Base-by-base conservation (phyloP, 805 yeast genomes). In the Metschnikowia amazonensis region DNA sequence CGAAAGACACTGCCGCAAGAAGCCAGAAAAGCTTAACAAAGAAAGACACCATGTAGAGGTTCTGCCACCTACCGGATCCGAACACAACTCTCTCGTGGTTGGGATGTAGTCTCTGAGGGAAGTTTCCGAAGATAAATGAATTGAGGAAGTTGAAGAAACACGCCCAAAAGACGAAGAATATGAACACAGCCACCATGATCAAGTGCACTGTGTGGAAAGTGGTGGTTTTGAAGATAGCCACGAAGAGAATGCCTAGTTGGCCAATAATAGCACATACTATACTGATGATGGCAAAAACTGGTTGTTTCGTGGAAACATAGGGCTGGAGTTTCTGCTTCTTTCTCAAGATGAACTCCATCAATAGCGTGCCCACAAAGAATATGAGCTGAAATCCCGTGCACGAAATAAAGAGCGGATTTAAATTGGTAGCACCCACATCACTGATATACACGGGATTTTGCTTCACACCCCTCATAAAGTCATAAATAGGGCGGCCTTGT, bases 351-450 rank as follows among this genome's bases (percentile, higher is more conserved):
- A 76, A 78, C 59, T 87, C 96, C 51, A 81, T 70, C 4, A 78
- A 63, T 25, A 86, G 64, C 1, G 89, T 74, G 30, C 86, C 71
- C 30, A 81, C 79, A 52, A 80, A 86, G 54, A 86, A 81, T 4
- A 86, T 66, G 11, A 89, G 95, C 66, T 89, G 96, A 60, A 81
- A 74, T 0, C 83, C 87, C 1, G 87, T 72, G 56, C 95, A 83
- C 14, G 84, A 67, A 31, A 90, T 88, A 64, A 92, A 92, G 17
- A 90, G 65, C 1, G 96, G 95, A 61, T 89, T 86, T 41, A 89
- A 68, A 54, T 81, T 82, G 8, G 96, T 86, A 8, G 97, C 97
- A 3, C 92, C 97, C 42, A 90, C 78, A 58, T 90, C 87, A 3
- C 95, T 85, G 41, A 92, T 79, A 65, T 85, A 92, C 2, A 88